Percentiles rank a stretch among this genome's conserved stretches.
phyloP scores from a whole-genome alignment of 108 stramenopile genomes.

The Nitzschia putrida region DNA sequence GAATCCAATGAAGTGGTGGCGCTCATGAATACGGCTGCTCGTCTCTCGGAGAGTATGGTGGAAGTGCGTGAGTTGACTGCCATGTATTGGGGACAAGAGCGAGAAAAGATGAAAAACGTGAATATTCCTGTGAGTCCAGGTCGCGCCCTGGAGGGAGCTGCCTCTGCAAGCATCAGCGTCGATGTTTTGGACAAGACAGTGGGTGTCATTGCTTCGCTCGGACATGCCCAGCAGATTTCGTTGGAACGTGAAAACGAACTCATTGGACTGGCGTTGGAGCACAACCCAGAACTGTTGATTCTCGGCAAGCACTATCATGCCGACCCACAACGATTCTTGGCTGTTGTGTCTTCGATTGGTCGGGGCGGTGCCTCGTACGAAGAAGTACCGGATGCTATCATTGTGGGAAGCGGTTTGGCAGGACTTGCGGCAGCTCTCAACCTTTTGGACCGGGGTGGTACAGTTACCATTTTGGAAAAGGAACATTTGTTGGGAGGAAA shows the following conservation, averaged over 20 bases:
- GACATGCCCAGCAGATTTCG: conserved; percentile 55
- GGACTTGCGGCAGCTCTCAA: conserved; percentile 85
- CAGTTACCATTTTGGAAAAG: conserved; percentile 85
- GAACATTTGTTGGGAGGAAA: conserved; percentile 89
- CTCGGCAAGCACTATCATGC: conserved; percentile 73
- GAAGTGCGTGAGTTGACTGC: conserved; percentile 78
- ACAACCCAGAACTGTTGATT: conserved; percentile 72
- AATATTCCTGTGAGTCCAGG: conserved; percentile 5
- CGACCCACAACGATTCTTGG: conserved; percentile 62
- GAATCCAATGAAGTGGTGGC: conserved; percentile 90
- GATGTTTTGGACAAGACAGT: conserved; percentile 71
- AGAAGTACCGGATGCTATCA: conserved; percentile 79
- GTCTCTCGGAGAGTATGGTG: conserved; percentile 74
- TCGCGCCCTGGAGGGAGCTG: background rate
- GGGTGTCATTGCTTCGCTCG: conserved; percentile 64
- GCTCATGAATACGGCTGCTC: conserved; percentile 83
- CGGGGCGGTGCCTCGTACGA: background rate
- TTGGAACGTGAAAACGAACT: conserved; percentile 65
- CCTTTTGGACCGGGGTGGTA: conserved; percentile 84
- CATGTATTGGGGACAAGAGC: conserved; percentile 70
- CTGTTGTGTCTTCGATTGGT: conserved; percentile 53
- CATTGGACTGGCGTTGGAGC: conserved; percentile 58
- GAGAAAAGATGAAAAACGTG: conserved; percentile 17
- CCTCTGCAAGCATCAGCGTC: conserved; percentile 30
- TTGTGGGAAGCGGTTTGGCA: conserved; percentile 89